Conservation (phyloP, 345 rosid species). For the Kernera saxatilis region DNA sequence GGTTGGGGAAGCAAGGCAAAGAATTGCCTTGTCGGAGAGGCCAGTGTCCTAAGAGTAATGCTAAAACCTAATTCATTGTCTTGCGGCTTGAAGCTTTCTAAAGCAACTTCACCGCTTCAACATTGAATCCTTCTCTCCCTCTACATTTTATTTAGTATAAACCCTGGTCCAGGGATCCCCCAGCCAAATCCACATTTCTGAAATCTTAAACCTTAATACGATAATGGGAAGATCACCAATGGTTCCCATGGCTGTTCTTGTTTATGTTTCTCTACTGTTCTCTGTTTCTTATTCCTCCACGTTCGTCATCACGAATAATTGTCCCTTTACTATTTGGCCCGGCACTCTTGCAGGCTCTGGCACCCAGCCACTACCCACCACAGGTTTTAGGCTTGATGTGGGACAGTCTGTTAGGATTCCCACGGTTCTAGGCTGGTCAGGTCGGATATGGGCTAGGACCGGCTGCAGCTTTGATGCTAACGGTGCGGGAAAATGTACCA, state of each 20-base stretch:
- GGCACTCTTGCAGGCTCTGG: slow-evolving; percentile 84
- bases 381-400: slow-evolving; percentile 59
- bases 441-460: slow-evolving; percentile 86
- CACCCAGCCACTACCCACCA: slow-evolving; percentile 58
- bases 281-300: slow-evolving; percentile 37
- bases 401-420: slow-evolving; percentile 56
- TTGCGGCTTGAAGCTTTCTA: slow-evolving; percentile 46
- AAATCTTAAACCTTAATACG: neutral
- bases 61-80: slow-evolving; percentile 44
- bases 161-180: slow-evolving; percentile 25
- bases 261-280: slow-evolving; percentile 34
- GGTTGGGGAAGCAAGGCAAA: slow-evolving; percentile 41
- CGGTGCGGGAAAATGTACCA: slow-evolving; percentile 62
- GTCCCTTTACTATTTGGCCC: slow-evolving; percentile 81
- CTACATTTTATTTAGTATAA: slow-evolving; percentile 13
- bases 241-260: slow-evolving; percentile 29
- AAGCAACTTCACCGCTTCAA: slow-evolving; percentile 43
- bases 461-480: slow-evolving; percentile 64
- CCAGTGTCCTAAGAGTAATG: slow-evolving; percentile 37
- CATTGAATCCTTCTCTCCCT: slow-evolving; percentile 23
- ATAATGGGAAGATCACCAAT: slow-evolving; percentile 17
- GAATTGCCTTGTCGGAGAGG: slow-evolving; percentile 60
- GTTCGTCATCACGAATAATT: slow-evolving; percentile 64
- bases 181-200: slow-evolving; percentile 18
- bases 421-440: slow-evolving; percentile 76